phyloP scores from a whole-genome alignment of 108 stramenopile species.

The Skeletonema menzelii region DNA sequence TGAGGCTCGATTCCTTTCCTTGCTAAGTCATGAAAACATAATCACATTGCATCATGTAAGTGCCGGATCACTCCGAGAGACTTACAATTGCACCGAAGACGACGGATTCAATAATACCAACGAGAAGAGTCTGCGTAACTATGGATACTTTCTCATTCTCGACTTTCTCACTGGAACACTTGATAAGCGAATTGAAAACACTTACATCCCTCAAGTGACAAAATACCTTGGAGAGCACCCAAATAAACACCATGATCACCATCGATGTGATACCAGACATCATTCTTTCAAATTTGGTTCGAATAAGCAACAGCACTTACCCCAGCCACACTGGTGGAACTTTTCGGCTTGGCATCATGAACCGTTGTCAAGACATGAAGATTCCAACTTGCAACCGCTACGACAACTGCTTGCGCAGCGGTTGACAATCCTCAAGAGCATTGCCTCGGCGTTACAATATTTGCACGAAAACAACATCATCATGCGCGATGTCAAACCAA shows the following conservation, averaged over 20 bases:
- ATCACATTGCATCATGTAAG: conserved; percentile 61
- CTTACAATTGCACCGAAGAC: conserved; percentile 36
- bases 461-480: conserved; percentile 65
- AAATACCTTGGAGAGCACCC: conserved; percentile 19
- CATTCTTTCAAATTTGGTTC: background rate
- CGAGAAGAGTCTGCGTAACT: conserved; percentile 16
- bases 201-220: conserved; percentile 26
- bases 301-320: background rate
- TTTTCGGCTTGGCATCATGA: background rate
- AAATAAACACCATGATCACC: conserved; percentile 27
- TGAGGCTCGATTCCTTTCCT: conserved; percentile 62
- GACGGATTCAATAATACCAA: background rate
- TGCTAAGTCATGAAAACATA: conserved; percentile 69
- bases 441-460: conserved; percentile 67
- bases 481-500: conserved; percentile 73
- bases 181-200: conserved; percentile 41
- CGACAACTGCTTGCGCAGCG: conserved; percentile 19
- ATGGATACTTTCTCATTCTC: conserved; percentile 65
- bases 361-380: background rate
- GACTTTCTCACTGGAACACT: conserved; percentile 65
- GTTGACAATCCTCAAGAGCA: conserved; percentile 28
- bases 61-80: conserved; percentile 45
- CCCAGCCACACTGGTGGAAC: background rate
- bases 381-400: background rate
- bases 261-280: conserved; percentile 7